Conservation (phyloP, 129 eudicot species). For the Solidago caesia region DNA sequence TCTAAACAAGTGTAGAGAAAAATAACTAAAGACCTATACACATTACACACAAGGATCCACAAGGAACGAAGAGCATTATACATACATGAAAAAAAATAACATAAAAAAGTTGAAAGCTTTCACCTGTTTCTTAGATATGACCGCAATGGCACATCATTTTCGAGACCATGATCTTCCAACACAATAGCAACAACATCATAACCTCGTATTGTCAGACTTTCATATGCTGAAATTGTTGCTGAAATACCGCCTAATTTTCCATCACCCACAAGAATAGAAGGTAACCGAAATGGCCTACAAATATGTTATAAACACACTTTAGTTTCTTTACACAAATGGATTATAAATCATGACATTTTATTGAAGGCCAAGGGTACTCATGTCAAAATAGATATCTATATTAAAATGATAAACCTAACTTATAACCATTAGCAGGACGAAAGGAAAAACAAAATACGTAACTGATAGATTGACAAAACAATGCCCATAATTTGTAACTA, state of each 20-base stretch:
- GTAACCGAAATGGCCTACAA: constrained; percentile 85
- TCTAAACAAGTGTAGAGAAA: neutral
- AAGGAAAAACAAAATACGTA: too few relatives aligned
- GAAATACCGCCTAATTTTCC: constrained; percentile 97
- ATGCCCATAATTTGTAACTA: too few relatives aligned
- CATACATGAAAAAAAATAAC: neutral
- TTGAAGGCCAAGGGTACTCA: neutral
- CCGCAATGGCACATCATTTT: constrained; percentile 63
- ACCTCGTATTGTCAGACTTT: constrained; percentile 82
- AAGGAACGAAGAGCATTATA: constrained; percentile 6
- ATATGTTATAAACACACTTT: neutral
- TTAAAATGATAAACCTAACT: too few relatives aligned
- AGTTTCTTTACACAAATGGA: too few relatives aligned
- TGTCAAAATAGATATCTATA: too few relatives aligned
- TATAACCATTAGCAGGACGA: too few relatives aligned
- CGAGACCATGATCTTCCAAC: constrained; percentile 84
- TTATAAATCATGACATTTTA: neutral
- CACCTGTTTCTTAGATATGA: constrained; percentile 77
- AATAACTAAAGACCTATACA: neutral
- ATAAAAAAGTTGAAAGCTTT: constrained; percentile 1
- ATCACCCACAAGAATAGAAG: constrained; percentile 92
- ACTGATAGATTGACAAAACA: too few relatives aligned
- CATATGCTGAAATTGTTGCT: constrained; percentile 90
- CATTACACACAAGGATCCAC: constrained; percentile 15
- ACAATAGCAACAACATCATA: constrained; percentile 88